These are phyloP conservation scores for Endotrypanum monterogeii DNA, from an alignment of 208 protist genomes.

Conservation along the genomic window DNA sequence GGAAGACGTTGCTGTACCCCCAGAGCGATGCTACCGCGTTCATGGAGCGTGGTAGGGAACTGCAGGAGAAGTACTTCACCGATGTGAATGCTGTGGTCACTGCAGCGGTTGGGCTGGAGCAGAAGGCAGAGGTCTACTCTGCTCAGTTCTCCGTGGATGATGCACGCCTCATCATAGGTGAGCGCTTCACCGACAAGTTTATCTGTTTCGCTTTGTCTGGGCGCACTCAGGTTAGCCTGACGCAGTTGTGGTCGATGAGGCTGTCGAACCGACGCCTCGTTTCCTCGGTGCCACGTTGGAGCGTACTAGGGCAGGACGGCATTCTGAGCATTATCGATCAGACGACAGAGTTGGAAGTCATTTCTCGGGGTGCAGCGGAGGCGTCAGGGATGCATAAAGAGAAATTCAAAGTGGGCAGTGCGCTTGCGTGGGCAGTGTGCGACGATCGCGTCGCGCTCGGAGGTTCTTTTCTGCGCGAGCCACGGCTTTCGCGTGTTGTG, in stretches of 20 bases:
- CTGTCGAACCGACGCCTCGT: constrained; percentile 71
- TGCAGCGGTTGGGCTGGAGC: constrained; percentile 39
- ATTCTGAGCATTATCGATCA: constrained; percentile 57
- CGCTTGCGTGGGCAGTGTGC: constrained; percentile 55
- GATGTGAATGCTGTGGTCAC: constrained; percentile 41
- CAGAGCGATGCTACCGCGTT: constrained; percentile 47
- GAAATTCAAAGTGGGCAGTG: constrained; percentile 80
- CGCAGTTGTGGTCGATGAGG: constrained; percentile 46
- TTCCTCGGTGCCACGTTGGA: constrained; percentile 59
- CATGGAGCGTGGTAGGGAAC: constrained; percentile 55
- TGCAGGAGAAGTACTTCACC: constrained; percentile 56
- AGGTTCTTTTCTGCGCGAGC: constrained; percentile 77
- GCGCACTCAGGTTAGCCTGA: constrained; percentile 38
- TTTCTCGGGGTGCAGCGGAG: constrained; percentile 34
- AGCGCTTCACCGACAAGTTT: constrained; percentile 73
- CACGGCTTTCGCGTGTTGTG: constrained; percentile 51
- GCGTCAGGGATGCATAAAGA: constrained; percentile 41
- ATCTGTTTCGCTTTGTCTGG: constrained; percentile 50
- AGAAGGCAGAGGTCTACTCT: constrained; percentile 58
- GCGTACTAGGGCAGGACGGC: constrained; percentile 40
- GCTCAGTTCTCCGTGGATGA: constrained; percentile 58
- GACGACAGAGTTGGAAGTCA: constrained; percentile 65
- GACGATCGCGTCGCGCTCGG: constrained; percentile 54
- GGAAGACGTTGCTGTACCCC: constrained; percentile 51
- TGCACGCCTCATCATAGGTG: constrained; percentile 50